Conservation (phyloP, 805 yeast species). For the Novakomyces olei region DNA sequence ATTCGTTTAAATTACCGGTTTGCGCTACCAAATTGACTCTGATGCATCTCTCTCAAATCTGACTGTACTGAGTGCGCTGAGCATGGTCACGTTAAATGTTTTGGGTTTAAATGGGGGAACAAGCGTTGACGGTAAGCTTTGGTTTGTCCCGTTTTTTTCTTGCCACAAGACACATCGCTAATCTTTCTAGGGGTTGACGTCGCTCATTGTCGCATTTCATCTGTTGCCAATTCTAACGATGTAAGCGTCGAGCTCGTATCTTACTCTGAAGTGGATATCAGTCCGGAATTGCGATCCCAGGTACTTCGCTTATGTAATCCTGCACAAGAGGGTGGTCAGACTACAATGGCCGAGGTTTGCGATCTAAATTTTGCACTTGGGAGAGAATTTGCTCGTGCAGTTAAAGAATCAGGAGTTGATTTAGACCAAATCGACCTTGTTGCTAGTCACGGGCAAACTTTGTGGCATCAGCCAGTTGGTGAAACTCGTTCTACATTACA, state of each 20-base stretch:
- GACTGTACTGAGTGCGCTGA: too few relatives aligned
- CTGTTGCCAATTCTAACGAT: background rate
- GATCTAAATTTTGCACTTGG: background rate
- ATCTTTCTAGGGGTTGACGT: too few relatives aligned
- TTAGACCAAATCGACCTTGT: constrained; percentile 10
- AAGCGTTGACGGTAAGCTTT: background rate
- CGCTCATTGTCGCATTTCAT: background rate
- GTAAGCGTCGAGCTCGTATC: background rate
- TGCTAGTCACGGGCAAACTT: constrained; percentile 15
- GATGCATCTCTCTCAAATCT: too few relatives aligned
- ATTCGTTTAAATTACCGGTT: too few relatives aligned
- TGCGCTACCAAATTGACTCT: too few relatives aligned
- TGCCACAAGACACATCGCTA: too few relatives aligned
- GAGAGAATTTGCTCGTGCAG: background rate
- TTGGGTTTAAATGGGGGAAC: background rate
- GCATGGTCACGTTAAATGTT: background rate
- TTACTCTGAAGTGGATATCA: background rate
- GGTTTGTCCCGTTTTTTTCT: too few relatives aligned
- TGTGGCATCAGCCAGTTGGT: constrained; percentile 12
- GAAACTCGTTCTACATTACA: constrained; percentile 11
- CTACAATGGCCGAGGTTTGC: background rate
- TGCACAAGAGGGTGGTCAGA: too few relatives aligned
- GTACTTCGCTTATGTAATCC: background rate
- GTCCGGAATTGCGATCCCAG: background rate
- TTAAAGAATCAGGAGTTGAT: background rate